These are phyloP conservation scores for Penicillium pulvis DNA, from an alignment of 495 filamentous ascomycete genomes.

Conservation along the genomic window DNA sequence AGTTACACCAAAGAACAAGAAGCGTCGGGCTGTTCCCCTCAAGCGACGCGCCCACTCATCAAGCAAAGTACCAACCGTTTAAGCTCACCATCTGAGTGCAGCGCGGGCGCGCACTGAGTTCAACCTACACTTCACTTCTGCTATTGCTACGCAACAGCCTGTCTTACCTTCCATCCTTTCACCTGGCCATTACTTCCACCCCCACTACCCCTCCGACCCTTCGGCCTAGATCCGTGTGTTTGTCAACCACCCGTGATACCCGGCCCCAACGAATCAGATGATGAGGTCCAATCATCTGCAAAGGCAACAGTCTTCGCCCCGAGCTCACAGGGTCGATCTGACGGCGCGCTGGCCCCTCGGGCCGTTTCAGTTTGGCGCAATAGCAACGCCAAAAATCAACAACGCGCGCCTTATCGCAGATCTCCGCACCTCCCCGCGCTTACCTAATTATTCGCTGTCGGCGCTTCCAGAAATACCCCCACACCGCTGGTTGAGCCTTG, in stretches of 20 bases:
- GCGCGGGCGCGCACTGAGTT: slow-evolving; percentile 28
- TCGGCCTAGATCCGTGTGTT: neutral
- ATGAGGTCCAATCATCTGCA: slow-evolving; percentile 8
- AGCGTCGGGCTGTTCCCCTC: slow-evolving; percentile 36
- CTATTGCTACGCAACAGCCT: slow-evolving; percentile 10
- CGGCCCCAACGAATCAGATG: slow-evolving; percentile 18
- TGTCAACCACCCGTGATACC: slow-evolving; percentile 24
- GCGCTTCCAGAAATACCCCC: slow-evolving; percentile 28
- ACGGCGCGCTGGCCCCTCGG: neutral
- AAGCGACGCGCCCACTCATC: slow-evolving; percentile 43
- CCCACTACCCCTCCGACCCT: slow-evolving; percentile 11
- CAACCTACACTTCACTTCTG: slow-evolving; percentile 14
- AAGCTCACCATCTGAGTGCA: slow-evolving; percentile 12
- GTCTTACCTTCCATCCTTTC: neutral
- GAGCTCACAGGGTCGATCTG: neutral
- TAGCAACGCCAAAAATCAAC: neutral
- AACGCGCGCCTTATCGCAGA: slow-evolving; percentile 13
- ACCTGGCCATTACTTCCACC: slow-evolving; percentile 7
- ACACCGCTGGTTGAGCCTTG: slow-evolving; percentile 30
- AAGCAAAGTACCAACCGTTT: slow-evolving; percentile 19
- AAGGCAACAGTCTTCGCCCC: neutral
- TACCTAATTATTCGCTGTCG: slow-evolving; percentile 33
- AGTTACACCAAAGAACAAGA: slow-evolving; percentile 36
- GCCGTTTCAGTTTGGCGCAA: neutral
- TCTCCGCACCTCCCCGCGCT: slow-evolving; percentile 26